Evolutionary conservation across 2,329 filamentous ascomycete genomes (phyloP), one percentile per base, ranked within the genome.

Genomic region (Fusarium sambucinum): DNA sequence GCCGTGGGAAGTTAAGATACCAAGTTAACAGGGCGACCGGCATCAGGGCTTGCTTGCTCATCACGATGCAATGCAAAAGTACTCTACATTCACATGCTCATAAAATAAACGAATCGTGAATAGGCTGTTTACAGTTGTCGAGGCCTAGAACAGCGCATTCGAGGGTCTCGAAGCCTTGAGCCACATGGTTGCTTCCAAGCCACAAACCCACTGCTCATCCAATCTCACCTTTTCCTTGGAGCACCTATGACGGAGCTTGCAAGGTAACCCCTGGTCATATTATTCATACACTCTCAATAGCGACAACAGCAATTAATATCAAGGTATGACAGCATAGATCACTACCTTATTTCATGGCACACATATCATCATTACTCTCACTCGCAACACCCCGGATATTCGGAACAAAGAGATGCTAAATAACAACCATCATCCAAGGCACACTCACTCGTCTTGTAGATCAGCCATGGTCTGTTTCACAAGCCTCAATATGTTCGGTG

Each of bases 301-400:
- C 40, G 14, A 47, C 52, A 63, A 45, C 48, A 40, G 41, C n/a
- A 32, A 46, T 65, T 45, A 59, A 59, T 23, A 25, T 38, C 27
- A 30, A 54, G 40, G 38, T 47, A 70, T 69, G 66, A 69, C 66
- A 69, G 33, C 66, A 69, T 69, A 35, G 32, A 12, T 7, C 13
- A 37, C 21, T 35, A 50, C 5, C 53, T 48, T 48, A 38, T 44
- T 38, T 46, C 53, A 17, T 41, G 35, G 27, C 53, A 7, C 23
- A 50, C n/a, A 59, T 29, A 13, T 37, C 44, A 25, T 25, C 35
- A 13, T 37, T 14, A 38, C 50, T 33, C 32, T 27, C 25, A n/a
- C 32, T 27, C 25, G 21, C 16, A 23, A 27, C 29, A 14, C 25
- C 23, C 32, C 40, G 41, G 35, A 45, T 54, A 50, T 19, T 30